A percentile compares a stretch with the other conserved stretches of the same genome.
Conservation (phyloP, 306 rosid genomes). For the Gastrolobium villosum region DNA sequence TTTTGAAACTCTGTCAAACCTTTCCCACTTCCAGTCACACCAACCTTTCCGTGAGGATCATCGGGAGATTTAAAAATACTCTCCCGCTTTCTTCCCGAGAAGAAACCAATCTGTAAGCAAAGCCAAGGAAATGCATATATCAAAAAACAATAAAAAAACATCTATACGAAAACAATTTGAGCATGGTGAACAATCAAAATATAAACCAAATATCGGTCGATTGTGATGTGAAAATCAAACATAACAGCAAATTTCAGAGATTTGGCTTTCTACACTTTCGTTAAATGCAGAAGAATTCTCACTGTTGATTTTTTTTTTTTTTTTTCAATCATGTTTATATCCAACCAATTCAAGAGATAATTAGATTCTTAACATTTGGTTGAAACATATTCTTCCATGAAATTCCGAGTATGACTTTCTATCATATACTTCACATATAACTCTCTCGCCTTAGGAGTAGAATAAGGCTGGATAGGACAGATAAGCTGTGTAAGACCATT, state of each 20-base stretch:
- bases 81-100: slow-evolving; percentile 90
- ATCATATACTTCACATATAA: too few species aligned
- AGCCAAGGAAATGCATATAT: slow-evolving; percentile 16
- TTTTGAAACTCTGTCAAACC: slow-evolving; percentile 97
- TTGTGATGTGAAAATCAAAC: neutral
- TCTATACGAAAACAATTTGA: neutral
- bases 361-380: too few species aligned
- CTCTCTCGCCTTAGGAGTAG: too few species aligned
- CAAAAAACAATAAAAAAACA: neutral
- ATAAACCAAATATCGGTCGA: neutral
- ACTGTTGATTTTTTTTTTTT: neutral
- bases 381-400: neutral
- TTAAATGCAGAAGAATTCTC: neutral
- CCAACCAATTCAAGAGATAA: neutral
- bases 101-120: slow-evolving; percentile 81
- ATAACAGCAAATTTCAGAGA: neutral
- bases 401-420: too few species aligned
- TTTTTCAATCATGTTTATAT: neutral
- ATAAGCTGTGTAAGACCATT: too few species aligned
- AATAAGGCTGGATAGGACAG: too few species aligned
- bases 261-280: neutral
- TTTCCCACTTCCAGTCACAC: slow-evolving; percentile 99
- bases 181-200: neutral
- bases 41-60: slow-evolving; percentile 95
- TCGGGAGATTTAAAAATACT: slow-evolving; percentile 99